These are phyloP conservation scores for Botrytis deweyae DNA, from an alignment of 2,329 filamentous ascomycete genomes.

Conservation along the genomic window DNA sequence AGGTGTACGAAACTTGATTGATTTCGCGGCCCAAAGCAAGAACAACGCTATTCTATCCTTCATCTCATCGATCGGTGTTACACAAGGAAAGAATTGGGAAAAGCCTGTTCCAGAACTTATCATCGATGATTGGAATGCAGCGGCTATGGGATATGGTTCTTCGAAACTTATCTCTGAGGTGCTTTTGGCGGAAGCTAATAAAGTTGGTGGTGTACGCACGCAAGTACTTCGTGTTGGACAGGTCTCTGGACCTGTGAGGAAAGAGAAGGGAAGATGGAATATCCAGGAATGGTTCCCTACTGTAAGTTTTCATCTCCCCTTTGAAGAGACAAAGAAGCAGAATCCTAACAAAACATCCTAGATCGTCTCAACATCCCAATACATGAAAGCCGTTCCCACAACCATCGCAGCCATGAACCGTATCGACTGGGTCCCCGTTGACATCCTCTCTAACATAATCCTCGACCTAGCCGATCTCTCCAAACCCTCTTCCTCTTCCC, in stretches of 20 bases:
- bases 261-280: constrained; percentile 51
- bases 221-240: constrained; percentile 50
- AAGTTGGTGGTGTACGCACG: constrained; percentile 42
- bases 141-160: constrained; percentile 34
- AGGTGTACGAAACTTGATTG: constrained; percentile 43
- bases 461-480: constrained; percentile 35
- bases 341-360: not conserved
- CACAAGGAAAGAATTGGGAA: constrained; percentile 19
- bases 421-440: constrained; percentile 49
- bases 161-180: constrained; percentile 37
- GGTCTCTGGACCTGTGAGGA: constrained; percentile 45
- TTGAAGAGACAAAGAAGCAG: not conserved
- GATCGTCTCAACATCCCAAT: constrained; percentile 42
- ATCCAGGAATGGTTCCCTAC: constrained; percentile 56
- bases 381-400: constrained; percentile 42
- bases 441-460: constrained; percentile 37
- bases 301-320: not conserved
- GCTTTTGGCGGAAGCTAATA: constrained; percentile 45
- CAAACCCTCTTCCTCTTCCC: not conserved
- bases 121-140: constrained; percentile 40
- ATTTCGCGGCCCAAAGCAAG: constrained; percentile 24
- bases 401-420: constrained; percentile 39
- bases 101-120: constrained; percentile 42
- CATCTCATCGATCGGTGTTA: constrained; percentile 30
- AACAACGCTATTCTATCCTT: constrained; percentile 35